phyloP scores from a whole-genome alignment of 805 yeast genomes.

The Candida methanosorbosa region DNA sequence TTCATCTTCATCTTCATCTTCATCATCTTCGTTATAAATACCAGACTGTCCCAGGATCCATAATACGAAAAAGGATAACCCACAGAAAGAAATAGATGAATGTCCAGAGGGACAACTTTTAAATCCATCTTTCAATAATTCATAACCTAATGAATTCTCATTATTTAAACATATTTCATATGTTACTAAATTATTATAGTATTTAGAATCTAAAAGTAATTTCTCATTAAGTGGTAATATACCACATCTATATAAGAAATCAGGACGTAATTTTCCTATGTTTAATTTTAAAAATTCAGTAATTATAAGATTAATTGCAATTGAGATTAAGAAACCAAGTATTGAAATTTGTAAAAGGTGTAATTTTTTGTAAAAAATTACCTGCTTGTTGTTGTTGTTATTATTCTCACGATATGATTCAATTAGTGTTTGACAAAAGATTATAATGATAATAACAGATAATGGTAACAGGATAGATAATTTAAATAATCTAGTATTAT shows the following conservation, averaged over 20 bases:
- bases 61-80: slow-evolving; percentile 49
- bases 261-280: slow-evolving; percentile 86
- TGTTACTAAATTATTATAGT: slow-evolving; percentile 21
- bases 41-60: slow-evolving; percentile 70
- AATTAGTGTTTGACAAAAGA: slow-evolving; percentile 8
- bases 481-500: slow-evolving; percentile 17
- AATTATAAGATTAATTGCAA: slow-evolving; percentile 39
- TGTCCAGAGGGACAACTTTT: slow-evolving; percentile 80
- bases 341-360: slow-evolving; percentile 30
- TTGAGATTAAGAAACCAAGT: slow-evolving; percentile 28
- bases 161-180: slow-evolving; percentile 35
- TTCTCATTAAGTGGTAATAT: slow-evolving; percentile 32
- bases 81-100: slow-evolving; percentile 60
- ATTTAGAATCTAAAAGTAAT: too few species aligned
- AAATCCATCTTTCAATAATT: slow-evolving; percentile 47
- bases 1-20: neutral
- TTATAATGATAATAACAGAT: slow-evolving; percentile 11
- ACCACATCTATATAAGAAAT: slow-evolving; percentile 76
- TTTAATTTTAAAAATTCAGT: slow-evolving; percentile 71
- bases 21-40: slow-evolving; percentile 24
- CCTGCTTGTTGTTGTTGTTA: neutral
- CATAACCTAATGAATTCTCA: slow-evolving; percentile 25
- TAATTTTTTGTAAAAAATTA: slow-evolving; percentile 7
- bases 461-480: slow-evolving; percentile 31
- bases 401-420: neutral